phyloP scores from a whole-genome alignment of 306 rosid genomes.

The Abrus pulchellus region DNA sequence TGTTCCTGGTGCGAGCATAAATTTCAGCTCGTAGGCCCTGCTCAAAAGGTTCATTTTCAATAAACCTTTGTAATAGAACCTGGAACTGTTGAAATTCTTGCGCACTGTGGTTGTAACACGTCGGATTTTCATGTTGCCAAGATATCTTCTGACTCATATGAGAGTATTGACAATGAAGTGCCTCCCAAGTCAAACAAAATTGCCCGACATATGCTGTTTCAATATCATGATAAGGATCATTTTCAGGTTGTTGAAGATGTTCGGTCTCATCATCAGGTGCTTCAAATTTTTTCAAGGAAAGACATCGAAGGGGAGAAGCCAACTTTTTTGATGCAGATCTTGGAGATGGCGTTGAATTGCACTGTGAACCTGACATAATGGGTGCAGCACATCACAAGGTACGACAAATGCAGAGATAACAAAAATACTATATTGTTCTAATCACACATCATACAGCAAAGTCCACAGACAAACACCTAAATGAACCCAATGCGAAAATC shows the following conservation, averaged over 20 bases:
- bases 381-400: constrained; percentile 19
- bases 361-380: constrained; percentile 60
- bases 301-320: constrained; percentile 87
- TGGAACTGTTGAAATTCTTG: constrained; percentile 94
- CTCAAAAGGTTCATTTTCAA: constrained; percentile 97
- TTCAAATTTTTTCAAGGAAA: constrained; percentile 85
- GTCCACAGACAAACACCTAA: constrained; percentile 6
- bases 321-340: constrained; percentile 86
- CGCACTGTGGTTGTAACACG: constrained; percentile 79
- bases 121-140: constrained; percentile 81
- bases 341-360: constrained; percentile 74
- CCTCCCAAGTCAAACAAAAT: constrained; percentile 95
- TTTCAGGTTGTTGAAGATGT: constrained; percentile 73
- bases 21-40: constrained; percentile 77
- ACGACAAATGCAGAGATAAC: constrained; percentile 1
- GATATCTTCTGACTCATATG: constrained; percentile 79
- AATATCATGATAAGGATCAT: constrained; percentile 71
- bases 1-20: constrained; percentile 74
- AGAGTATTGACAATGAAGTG: constrained; percentile 93
- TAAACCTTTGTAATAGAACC: constrained; percentile 88
- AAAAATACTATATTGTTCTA: constrained; percentile 15
- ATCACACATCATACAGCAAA: neutral
- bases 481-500: constrained; percentile 25
- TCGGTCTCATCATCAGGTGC: constrained; percentile 80
- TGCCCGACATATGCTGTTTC: constrained; percentile 96